phyloP scores from a whole-genome alignment of 768 basidiomycete species.

The Amanita molliuscula region DNA sequence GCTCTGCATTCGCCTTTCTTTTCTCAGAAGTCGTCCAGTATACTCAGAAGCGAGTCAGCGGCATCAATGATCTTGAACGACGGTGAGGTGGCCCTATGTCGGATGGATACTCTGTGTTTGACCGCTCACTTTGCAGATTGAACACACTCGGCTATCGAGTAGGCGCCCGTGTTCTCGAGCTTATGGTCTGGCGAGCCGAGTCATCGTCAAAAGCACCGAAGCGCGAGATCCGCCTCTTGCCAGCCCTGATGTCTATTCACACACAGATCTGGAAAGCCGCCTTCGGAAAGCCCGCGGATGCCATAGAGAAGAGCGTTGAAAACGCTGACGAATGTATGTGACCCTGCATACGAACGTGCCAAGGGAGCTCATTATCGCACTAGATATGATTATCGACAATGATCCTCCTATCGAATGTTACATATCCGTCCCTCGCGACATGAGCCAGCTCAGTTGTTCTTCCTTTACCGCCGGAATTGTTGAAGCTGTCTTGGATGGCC shows the following conservation, averaged over 20 bases:
- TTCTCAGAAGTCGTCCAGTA: constrained; percentile 94
- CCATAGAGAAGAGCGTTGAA: constrained; percentile 92
- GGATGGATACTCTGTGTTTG: neutral
- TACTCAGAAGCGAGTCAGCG: constrained; percentile 89
- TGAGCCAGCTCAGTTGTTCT: constrained; percentile 92
- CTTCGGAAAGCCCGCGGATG: constrained; percentile 90
- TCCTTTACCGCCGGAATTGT: constrained; percentile 96
- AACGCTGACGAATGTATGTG: constrained; percentile 88
- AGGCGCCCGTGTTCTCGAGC: constrained; percentile 78
- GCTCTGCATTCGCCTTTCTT: constrained; percentile 78
- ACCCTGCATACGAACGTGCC: neutral
- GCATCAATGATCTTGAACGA: constrained; percentile 91
- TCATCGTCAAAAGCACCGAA: constrained; percentile 81
- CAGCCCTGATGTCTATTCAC: constrained; percentile 88
- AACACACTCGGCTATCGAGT: constrained; percentile 91
- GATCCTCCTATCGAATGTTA: constrained; percentile 86
- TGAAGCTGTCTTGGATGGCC: constrained; percentile 90
- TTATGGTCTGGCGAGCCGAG: constrained; percentile 75
- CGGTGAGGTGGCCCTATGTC: constrained; percentile 41
- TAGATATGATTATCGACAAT: constrained; percentile 98
- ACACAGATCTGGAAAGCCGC: constrained; percentile 93
- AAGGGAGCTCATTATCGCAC: constrained; percentile 6
- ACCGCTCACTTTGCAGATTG: constrained; percentile 41
- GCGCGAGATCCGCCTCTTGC: constrained; percentile 83
- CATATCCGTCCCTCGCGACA: constrained; percentile 89